Percentiles rank a stretch among this genome's conserved stretches.
phyloP scores from a whole-genome alignment of 1,284 basidiomycete genomes.

The Melampsora abietis-canadensis region DNA sequence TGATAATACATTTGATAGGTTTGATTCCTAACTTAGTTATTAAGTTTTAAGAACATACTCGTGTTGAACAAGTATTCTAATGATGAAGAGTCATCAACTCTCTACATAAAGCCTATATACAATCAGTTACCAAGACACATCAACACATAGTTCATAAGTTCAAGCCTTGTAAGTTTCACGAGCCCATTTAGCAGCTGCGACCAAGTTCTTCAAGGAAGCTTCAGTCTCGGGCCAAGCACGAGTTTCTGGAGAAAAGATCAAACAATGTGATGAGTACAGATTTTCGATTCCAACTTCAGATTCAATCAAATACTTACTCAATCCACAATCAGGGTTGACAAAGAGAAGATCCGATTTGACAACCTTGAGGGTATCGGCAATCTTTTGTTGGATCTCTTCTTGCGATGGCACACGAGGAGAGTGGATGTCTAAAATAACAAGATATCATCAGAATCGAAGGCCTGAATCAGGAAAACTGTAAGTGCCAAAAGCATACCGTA shows the following conservation, averaged over 20 bases:
- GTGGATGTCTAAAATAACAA: constrained; percentile 77
- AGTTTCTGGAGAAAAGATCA: constrained; percentile 56
- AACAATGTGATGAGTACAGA: background rate
- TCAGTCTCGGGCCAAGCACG: constrained; percentile 96
- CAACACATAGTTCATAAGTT: background rate
- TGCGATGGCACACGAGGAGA: constrained; percentile 93
- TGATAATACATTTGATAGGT: no score
- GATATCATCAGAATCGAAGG: constrained; percentile 45
- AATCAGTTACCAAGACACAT: background rate
- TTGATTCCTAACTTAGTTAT: no score
- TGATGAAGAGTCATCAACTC: background rate
- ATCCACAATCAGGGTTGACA: constrained; percentile 81
- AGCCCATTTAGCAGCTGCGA: constrained; percentile 55
- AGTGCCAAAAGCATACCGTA: constrained; percentile 45
- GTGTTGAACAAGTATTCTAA: constrained; percentile 17
- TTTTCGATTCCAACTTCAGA: background rate
- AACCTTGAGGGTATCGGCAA: constrained; percentile 65
- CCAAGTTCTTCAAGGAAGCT: constrained; percentile 78
- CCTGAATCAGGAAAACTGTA: constrained; percentile 53
- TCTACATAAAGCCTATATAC: background rate
- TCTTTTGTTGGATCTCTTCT: constrained; percentile 91
- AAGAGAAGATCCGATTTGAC: constrained; percentile 56
- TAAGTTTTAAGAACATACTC: background rate
- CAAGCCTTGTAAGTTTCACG: constrained; percentile 43
- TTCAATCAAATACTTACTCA: constrained; percentile 50